Conservation (phyloP, 148 eudicot genomes). For the Pouteria glomerata region DNA sequence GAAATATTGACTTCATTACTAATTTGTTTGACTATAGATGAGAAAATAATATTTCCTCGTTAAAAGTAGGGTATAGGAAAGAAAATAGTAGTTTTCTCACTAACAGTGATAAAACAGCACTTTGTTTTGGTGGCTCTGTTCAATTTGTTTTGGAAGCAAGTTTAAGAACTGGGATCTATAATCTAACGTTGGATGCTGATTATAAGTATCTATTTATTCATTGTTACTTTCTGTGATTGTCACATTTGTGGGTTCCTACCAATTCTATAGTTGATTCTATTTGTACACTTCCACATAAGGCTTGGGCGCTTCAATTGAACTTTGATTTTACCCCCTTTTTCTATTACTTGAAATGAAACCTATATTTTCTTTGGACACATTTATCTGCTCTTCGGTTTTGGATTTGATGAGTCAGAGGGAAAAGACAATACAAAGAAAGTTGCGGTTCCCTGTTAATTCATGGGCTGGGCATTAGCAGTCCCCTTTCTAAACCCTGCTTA, state of each 20-base stretch:
- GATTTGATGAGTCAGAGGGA: too few relatives aligned
- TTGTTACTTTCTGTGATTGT: not conserved
- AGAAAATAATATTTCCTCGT: too few relatives aligned
- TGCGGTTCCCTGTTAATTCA: too few relatives aligned
- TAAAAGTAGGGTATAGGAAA: too few relatives aligned
- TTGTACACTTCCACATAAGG: not conserved
- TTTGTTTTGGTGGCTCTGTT: slow-evolving; percentile 1
- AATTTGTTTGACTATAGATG: too few relatives aligned
- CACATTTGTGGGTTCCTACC: not conserved
- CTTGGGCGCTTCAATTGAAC: not conserved
- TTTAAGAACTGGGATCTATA: not conserved
- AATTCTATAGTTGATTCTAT: not conserved
- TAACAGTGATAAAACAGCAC: too few relatives aligned
- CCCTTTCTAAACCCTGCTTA: too few relatives aligned
- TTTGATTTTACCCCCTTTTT: not conserved
- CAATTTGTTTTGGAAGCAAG: not conserved
- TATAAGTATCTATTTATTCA: not conserved
- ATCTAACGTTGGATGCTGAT: not conserved
- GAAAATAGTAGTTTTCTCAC: too few relatives aligned
- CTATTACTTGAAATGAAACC: not conserved
- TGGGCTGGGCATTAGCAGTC: too few relatives aligned
- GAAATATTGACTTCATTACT: too few relatives aligned
- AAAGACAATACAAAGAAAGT: too few relatives aligned
- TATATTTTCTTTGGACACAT: not conserved
- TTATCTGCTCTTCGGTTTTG: too few relatives aligned